Base-by-base conservation (phyloP, 2,329 filamentous ascomycete species). In the Colletotrichum tamarilloi region DNA sequence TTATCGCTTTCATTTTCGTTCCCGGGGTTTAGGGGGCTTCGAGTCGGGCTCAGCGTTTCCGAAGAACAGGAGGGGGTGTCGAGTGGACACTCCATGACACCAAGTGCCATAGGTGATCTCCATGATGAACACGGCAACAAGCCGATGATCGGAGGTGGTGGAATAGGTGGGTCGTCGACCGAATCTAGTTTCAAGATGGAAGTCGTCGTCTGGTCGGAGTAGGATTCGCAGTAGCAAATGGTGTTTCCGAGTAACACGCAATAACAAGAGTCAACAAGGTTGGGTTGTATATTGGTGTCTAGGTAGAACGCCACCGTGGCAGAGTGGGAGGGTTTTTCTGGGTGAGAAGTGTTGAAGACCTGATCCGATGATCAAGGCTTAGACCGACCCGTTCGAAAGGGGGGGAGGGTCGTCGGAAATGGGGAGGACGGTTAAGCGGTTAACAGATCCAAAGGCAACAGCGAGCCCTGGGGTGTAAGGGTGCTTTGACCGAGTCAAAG, bases 401-500 rank as follows among this genome's bases (percentile, higher is more conserved):
- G 35, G 35, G 35, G 1, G 1, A 38, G 35, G 70, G 38, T 28
- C 59, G 60, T 56, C 52, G 66, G 56, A 49, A 38, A 38, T 30
- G 30, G 53, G 28, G 26, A 58, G 16, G 38, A 53, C 16, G 62
- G 63, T 22, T 49, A 49, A 49, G 42, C 42, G 42, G 42, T 49
- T 49, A 24, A 49, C 9, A 24, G 32, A 56, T 62, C 46, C 30
- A 67, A 57, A 69, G 66, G 56, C 60, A 73, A 69, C 57, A 70
- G 73, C 73, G 58, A 71, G 59, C 72, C 72, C 67, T 65, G 66
- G 46, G 67, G 22, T 52, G 53, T 24, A 14, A 69, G 68, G 72
- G 72, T 75, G 68, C 74, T 75, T 75, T 74, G 74, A 75, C 74
- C 72, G 74, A 68, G 74, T 75, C 74, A 74, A 75, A 71, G 72